phyloP scores from a whole-genome alignment of 78 protist species.

The Dictyostelium purpureum region DNA sequence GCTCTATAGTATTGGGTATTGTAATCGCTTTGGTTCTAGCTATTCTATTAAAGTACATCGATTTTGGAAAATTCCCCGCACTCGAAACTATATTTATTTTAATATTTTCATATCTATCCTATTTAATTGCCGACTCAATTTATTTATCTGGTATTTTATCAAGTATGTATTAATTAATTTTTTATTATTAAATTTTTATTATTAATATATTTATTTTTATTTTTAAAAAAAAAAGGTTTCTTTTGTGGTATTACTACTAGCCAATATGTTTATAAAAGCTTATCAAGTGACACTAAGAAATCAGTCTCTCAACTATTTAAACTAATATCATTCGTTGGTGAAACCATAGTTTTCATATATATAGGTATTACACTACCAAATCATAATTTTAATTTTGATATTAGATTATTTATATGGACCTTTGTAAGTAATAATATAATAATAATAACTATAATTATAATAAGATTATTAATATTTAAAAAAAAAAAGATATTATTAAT shows the following conservation, averaged over 20 bases:
- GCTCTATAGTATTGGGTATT: slow-evolving; percentile 8
- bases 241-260: slow-evolving; percentile 45
- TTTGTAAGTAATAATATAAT: not conserved
- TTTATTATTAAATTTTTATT: not conserved
- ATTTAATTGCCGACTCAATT: slow-evolving; percentile 21
- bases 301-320: slow-evolving; percentile 1
- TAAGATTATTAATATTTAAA: slow-evolving; percentile 16
- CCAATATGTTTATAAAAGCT: not conserved
- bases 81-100: slow-evolving; percentile 14
- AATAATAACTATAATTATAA: too few relatives aligned
- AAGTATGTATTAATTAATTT: not conserved
- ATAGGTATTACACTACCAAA: slow-evolving; percentile 46
- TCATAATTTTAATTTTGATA: not conserved
- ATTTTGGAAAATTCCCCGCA: slow-evolving; percentile 24
- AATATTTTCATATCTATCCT: slow-evolving; percentile 4
- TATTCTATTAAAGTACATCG: not conserved
- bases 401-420: slow-evolving; percentile 12
- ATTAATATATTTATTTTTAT: not conserved
- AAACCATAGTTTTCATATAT: slow-evolving; percentile 36
- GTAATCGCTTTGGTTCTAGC: not conserved
- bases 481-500: slow-evolving; percentile 18
- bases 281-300: slow-evolving; percentile 32
- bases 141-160: slow-evolving; percentile 44
- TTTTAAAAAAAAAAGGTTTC: not conserved
- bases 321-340: slow-evolving; percentile 27